Percentiles rank a stretch among this genome's conserved stretches.
phyloP scores from a whole-genome alignment of 2,329 filamentous ascomycete species.

The Acrocalymma vagum region DNA sequence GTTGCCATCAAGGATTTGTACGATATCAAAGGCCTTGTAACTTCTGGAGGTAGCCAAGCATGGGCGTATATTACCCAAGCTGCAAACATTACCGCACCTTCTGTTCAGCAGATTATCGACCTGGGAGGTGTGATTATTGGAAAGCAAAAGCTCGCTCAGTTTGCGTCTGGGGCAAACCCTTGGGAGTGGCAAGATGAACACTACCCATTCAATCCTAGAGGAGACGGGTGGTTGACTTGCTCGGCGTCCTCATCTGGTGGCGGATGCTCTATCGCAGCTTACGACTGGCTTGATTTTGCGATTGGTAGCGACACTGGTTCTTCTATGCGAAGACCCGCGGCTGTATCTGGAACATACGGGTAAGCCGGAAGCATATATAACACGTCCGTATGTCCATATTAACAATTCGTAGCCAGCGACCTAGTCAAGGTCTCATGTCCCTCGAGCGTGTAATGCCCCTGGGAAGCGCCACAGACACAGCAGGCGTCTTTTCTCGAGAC shows the following conservation, averaged over 20 bases:
- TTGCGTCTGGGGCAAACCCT: conserved; percentile 46
- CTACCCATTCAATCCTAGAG: conserved; percentile 54
- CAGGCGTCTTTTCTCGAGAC: conserved; percentile 36
- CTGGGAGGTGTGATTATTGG: conserved; percentile 56
- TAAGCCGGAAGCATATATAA: not conserved
- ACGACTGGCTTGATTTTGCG: conserved; percentile 57
- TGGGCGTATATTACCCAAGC: conserved; percentile 29
- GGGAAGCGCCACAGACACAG: conserved; percentile 33
- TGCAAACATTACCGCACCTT: conserved; percentile 27
- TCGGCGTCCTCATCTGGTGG: conserved; percentile 45
- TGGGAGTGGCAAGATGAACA: conserved; percentile 43
- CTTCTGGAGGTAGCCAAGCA: conserved; percentile 31
- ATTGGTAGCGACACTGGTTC: conserved; percentile 58
- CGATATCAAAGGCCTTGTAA: conserved; percentile 34
- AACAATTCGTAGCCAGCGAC: conserved; percentile 23
- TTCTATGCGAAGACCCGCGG: conserved; percentile 57
- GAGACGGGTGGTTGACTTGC: conserved; percentile 35
- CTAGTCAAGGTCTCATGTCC: conserved; percentile 34
- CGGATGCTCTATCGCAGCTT: conserved; percentile 50
- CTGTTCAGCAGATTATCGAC: conserved; percentile 33
- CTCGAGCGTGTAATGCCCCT: conserved; percentile 32
- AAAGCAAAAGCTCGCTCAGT: conserved; percentile 62
- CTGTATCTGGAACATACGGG: conserved; percentile 55
- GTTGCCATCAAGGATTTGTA: conserved; percentile 37
- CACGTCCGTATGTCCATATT: not conserved